Evolutionary conservation across 805 yeast species (phyloP).

Genomic region (Ogataea minuta): DNA sequence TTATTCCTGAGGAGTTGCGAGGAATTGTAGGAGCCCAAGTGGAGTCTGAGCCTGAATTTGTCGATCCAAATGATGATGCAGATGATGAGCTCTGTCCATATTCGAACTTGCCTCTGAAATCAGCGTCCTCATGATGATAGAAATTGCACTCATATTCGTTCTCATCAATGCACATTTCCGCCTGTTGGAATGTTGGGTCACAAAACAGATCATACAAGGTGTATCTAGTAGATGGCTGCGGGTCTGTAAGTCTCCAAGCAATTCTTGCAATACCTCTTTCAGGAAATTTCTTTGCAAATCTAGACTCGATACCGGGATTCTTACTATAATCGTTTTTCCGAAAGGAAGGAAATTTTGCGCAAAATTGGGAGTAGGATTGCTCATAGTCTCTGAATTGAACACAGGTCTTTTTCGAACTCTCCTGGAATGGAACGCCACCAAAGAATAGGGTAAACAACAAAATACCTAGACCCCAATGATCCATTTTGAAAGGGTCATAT

Average conservation of each 20-base stretch:
- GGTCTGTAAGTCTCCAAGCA: conserved; percentile 78
- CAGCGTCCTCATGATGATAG: conserved; percentile 21
- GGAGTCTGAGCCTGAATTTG: conserved; percentile 1
- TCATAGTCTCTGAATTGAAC: conserved; percentile 60
- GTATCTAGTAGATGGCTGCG: conserved; percentile 54
- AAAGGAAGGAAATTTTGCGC: conserved; percentile 38
- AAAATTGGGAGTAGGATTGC: conserved; percentile 37
- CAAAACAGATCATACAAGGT: conserved; percentile 53
- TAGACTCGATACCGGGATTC: conserved; percentile 76
- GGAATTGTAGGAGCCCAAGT: not conserved
- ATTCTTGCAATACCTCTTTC: conserved; percentile 63
- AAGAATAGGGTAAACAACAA: conserved; percentile 61
- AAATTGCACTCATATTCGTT: conserved; percentile 29
- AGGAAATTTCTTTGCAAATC: conserved; percentile 63
- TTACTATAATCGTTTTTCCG: conserved; percentile 41
- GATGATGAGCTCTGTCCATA: conserved; percentile 22
- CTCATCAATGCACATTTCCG: conserved; percentile 66
- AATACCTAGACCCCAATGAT: conserved; percentile 75
- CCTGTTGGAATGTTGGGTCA: conserved; percentile 64
- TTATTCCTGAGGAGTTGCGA: conserved; percentile 9
- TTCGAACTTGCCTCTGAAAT: conserved; percentile 20
- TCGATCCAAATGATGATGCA: conserved; percentile 11
- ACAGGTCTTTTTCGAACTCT: conserved; percentile 43
- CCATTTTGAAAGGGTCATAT: conserved; percentile 67
- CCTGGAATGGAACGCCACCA: conserved; percentile 59